Conservation (phyloP, 1,284 basidiomycete species). For the Moniliella sp. region DNA sequence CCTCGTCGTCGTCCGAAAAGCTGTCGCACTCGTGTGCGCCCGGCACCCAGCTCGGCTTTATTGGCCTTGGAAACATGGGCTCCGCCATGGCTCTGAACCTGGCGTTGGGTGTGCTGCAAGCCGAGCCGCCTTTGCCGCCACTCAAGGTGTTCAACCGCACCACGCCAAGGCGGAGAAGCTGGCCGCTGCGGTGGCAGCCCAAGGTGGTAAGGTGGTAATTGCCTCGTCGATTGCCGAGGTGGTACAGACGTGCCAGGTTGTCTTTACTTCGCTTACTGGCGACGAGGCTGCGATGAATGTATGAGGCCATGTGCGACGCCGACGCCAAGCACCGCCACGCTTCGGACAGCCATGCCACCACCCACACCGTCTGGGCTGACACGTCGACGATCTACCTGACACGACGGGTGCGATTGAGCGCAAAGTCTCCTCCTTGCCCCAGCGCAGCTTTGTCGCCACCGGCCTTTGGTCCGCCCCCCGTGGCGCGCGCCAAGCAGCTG, state of each 20-base stretch:
- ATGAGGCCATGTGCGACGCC: constrained; percentile 45
- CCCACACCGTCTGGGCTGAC: constrained; percentile 1
- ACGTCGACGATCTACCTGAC: too few relatives aligned
- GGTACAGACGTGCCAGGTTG: constrained; percentile 50
- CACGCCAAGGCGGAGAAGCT: constrained; percentile 41
- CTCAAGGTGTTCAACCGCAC: constrained; percentile 47
- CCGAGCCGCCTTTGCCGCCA: constrained; percentile 9
- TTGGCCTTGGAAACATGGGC: constrained; percentile 42
- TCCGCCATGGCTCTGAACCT: constrained; percentile 53
- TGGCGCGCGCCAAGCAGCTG: constrained; percentile 49
- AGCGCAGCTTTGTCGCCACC: too few relatives aligned
- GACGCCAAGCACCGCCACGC: constrained; percentile 24
- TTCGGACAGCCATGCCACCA: too few relatives aligned
- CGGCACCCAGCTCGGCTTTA: too few relatives aligned
- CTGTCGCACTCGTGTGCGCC: too few relatives aligned
- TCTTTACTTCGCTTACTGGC: constrained; percentile 53
- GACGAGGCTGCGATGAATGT: constrained; percentile 55
- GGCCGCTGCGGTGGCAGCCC: constrained; percentile 40
- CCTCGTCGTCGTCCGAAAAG: too few relatives aligned
- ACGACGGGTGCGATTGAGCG: constrained; percentile 7
- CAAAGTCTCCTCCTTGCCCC: too few relatives aligned
- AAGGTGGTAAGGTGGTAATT: constrained; percentile 41
- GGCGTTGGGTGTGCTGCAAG: constrained; percentile 41
- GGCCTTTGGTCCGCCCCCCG: constrained; percentile 44
- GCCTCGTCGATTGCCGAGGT: constrained; percentile 44